These are phyloP conservation scores for Cytospora piceicola DNA, from an alignment of 2,329 filamentous ascomycete species.

Conservation along the genomic window DNA sequence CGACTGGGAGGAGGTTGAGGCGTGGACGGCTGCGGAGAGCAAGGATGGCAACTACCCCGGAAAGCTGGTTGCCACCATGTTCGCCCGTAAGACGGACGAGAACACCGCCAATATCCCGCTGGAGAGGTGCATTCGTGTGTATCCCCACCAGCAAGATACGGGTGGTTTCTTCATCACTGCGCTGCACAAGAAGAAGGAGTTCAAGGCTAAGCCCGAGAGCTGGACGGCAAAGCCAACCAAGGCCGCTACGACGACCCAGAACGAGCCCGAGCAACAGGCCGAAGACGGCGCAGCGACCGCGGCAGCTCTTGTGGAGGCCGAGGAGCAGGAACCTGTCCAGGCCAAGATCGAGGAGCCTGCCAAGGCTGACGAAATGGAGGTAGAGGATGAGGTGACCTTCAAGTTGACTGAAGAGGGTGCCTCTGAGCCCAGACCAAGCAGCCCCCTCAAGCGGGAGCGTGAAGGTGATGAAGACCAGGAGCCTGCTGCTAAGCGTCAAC, in stretches of 20 bases:
- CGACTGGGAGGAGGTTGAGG: conserved; percentile 80
- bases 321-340: conserved; percentile 21
- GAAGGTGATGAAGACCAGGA: conserved; percentile 28
- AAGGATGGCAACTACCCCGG: conserved; percentile 65
- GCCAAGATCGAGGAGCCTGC: conserved; percentile 27
- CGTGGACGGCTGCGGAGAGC: conserved; percentile 60
- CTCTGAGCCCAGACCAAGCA: conserved; percentile 5
- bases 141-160: conserved; percentile 93
- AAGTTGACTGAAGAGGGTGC: conserved; percentile 18
- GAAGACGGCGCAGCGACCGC: conserved; percentile 18
- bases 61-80: conserved; percentile 80
- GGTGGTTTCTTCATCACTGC: conserved; percentile 98
- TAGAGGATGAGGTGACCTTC: conserved; percentile 31
- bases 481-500: conserved; percentile 24
- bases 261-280: conserved; percentile 6
- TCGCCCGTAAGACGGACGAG: conserved; percentile 63
- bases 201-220: conserved; percentile 74
- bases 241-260: neutral
- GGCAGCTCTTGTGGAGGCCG: conserved; percentile 20
- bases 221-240: conserved; percentile 42
- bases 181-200: conserved; percentile 87
- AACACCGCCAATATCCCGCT: conserved; percentile 71
- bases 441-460: conserved; percentile 28
- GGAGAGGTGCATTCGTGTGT: conserved; percentile 90
- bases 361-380: conserved; percentile 32